phyloP scores from a whole-genome alignment of 2,329 filamentous ascomycete genomes.

The Macroventuria anomochaeta region DNA sequence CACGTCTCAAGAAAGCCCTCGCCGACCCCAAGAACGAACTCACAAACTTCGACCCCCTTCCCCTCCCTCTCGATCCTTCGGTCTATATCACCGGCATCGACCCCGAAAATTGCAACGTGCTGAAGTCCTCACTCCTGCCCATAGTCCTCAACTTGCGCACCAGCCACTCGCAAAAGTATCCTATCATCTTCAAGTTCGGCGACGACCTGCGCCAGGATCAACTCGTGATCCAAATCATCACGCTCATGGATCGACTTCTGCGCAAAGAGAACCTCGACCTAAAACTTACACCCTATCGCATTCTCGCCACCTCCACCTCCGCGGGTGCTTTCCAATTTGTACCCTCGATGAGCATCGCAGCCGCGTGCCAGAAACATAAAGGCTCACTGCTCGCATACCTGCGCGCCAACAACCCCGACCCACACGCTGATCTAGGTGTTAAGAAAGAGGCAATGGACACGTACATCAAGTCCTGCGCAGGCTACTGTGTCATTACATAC shows the following conservation, averaged over 20 bases:
- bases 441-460: slow-evolving; percentile 93
- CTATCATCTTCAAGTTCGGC: slow-evolving; percentile 95
- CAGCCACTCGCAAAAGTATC: slow-evolving; percentile 75
- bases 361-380: slow-evolving; percentile 83
- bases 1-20: slow-evolving; percentile 82
- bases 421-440: slow-evolving; percentile 79
- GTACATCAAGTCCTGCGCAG: slow-evolving; percentile 93
- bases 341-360: slow-evolving; percentile 81
- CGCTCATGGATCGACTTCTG: slow-evolving; percentile 93
- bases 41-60: slow-evolving; percentile 79
- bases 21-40: slow-evolving; percentile 92
- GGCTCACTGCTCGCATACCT: slow-evolving; percentile 81
- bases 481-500: slow-evolving; percentile 98
- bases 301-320: slow-evolving; percentile 87
- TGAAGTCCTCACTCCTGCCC: slow-evolving; percentile 93
- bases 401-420: slow-evolving; percentile 86
- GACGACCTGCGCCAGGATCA: slow-evolving; percentile 97
- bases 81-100: slow-evolving; percentile 79
- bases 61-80: slow-evolving; percentile 85
- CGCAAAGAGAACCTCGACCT: slow-evolving; percentile 96
- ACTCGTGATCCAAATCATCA: slow-evolving; percentile 96
- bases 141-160: slow-evolving; percentile 92
- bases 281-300: slow-evolving; percentile 94
- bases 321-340: slow-evolving; percentile 95
- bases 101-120: slow-evolving; percentile 85